phyloP scores from a whole-genome alignment of 169 alveolate species.

The Plasmodium coatneyi region DNA sequence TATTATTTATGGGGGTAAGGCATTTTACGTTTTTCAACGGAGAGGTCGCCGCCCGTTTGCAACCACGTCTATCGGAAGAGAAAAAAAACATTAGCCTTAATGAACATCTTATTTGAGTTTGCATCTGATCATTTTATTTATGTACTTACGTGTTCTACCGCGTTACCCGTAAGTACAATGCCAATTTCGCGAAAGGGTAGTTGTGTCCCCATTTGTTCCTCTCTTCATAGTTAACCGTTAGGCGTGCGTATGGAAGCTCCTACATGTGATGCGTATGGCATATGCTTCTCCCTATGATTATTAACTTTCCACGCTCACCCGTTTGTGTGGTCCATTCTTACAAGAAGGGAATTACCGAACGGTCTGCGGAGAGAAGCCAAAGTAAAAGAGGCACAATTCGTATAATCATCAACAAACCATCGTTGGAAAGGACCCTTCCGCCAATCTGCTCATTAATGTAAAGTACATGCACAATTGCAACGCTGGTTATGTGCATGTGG shows the following conservation, averaged over 20 bases:
- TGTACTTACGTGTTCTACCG: not conserved
- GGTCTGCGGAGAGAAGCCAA: not conserved
- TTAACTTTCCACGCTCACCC: not conserved
- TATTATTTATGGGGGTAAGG: not conserved
- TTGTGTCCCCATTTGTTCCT: not conserved
- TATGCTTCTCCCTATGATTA: not conserved
- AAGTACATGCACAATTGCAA: not conserved
- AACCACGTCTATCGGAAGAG: not conserved
- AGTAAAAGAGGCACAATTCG: not conserved
- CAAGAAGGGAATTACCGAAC: not conserved
- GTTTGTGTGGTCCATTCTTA: not conserved
- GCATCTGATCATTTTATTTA: too few species aligned
- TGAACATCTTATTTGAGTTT: not conserved
- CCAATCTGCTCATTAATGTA: not conserved
- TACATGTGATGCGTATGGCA: not conserved
- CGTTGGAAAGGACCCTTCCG: not conserved
- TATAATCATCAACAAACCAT: not conserved
- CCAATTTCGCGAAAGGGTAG: not conserved
- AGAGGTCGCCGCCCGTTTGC: not conserved
- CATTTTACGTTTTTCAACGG: not conserved
- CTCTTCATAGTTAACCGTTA: not conserved
- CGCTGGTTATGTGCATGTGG: not conserved
- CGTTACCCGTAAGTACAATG: not conserved
- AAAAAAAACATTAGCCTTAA: not conserved
- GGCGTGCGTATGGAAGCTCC: not conserved